These are phyloP conservation scores for Syzygium aqueum DNA, from an alignment of 345 rosid species.

Conservation along the genomic window DNA sequence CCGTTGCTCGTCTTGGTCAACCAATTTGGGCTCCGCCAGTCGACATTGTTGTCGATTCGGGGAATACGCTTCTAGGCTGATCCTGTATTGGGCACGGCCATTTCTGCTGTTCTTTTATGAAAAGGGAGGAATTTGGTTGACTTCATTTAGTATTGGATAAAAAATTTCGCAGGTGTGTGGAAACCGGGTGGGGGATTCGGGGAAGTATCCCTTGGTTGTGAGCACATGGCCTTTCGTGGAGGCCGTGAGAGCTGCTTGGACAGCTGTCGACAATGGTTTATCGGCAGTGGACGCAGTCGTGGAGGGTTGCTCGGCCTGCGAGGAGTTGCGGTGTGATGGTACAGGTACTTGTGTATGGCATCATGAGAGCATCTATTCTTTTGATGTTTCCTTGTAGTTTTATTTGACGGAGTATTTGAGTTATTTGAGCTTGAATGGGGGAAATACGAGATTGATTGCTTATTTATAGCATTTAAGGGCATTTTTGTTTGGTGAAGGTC, in stretches of 20 bases:
- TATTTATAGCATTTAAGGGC: not conserved
- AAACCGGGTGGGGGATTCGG: constrained; percentile 19
- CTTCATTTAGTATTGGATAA: not conserved
- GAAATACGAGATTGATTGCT: not conserved
- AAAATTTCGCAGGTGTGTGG: constrained; percentile 24
- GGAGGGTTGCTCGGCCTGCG: constrained; percentile 96
- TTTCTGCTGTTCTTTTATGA: not conserved
- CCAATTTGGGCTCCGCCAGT: not conserved
- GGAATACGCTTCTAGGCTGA: not conserved
- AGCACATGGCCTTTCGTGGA: constrained; percentile 87
- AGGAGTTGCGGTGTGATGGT: constrained; percentile 82
- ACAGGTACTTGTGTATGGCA: constrained; percentile 39
- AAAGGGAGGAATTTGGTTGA: not conserved
- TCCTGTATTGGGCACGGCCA: not conserved
- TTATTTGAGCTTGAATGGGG: not conserved
- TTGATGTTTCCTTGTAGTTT: not conserved
- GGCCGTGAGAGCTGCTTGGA: constrained; percentile 90
- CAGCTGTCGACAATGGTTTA: constrained; percentile 45
- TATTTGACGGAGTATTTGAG: not conserved
- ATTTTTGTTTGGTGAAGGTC: not conserved
- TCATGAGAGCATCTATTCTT: not conserved
- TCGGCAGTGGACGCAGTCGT: constrained; percentile 79
- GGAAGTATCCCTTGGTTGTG: constrained; percentile 59
- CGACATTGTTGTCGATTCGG: not conserved
- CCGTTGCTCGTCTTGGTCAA: not conserved